A percentile compares a stretch with the other conserved stretches of the same genome.
Conservation (phyloP, 306 rosid species). For the Leucaena leucocephala region DNA sequence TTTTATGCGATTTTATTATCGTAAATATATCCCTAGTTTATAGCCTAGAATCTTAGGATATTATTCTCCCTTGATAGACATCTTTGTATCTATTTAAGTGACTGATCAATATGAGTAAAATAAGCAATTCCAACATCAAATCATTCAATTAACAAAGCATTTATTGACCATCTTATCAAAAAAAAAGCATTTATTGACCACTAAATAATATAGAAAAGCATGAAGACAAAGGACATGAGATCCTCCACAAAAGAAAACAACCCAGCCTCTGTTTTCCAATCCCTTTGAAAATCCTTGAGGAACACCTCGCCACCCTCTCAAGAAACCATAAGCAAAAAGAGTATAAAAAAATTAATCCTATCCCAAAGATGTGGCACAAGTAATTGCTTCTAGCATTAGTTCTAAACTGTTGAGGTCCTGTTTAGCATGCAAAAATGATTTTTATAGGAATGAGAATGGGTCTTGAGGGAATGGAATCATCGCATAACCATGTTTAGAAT, state of each 20-base stretch:
- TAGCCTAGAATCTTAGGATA: too few species aligned
- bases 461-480: neutral
- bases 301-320: neutral
- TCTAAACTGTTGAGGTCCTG: neutral
- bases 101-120: too few species aligned
- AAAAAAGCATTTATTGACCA: neutral
- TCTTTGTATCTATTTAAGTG: too few species aligned
- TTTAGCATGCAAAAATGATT: neutral
- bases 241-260: neutral
- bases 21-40: too few species aligned
- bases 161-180: neutral
- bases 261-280: neutral
- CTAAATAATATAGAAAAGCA: neutral
- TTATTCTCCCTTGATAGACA: too few species aligned
- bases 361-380: neutral
- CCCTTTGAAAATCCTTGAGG: neutral
- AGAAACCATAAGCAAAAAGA: neutral
- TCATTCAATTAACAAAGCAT: too few species aligned
- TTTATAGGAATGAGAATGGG: neutral
- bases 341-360: neutral
- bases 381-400: neutral
- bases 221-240: neutral
- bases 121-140: too few species aligned
- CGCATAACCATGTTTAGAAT: neutral
- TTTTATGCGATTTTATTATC: too few species aligned